Conservation (phyloP, 2,329 filamentous ascomycete genomes). For the Coniochaeta hoffmannii region DNA sequence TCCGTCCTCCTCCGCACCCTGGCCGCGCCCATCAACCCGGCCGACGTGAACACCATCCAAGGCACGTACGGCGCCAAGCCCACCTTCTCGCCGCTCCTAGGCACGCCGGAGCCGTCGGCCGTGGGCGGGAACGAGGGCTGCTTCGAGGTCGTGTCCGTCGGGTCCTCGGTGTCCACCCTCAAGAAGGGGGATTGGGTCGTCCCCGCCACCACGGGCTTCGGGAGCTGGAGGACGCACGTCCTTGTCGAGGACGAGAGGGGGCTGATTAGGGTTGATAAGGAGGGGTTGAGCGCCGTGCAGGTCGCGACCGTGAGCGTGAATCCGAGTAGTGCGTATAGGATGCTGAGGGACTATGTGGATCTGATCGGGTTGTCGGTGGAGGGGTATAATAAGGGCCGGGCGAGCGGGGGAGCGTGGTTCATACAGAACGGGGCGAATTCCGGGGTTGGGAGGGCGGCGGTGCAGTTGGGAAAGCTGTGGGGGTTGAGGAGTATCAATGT, state of each 20-base stretch:
- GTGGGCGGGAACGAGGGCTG: constrained; percentile 88
- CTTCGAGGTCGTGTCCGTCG: constrained; percentile 74
- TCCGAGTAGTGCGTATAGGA: constrained; percentile 88
- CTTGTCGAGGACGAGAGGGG: constrained; percentile 49
- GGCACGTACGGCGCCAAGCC: constrained; percentile 89
- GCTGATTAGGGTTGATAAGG: constrained; percentile 52
- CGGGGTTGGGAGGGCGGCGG: constrained; percentile 83
- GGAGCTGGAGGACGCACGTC: constrained; percentile 92
- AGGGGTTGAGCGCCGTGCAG: constrained; percentile 59
- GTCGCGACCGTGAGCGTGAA: constrained; percentile 88
- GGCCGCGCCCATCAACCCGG: constrained; percentile 88
- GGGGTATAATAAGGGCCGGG: constrained; percentile 36
- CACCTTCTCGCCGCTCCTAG: constrained; percentile 60
- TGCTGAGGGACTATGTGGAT: constrained; percentile 72
- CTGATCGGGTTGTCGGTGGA: constrained; percentile 37
- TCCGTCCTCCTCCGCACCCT: constrained; percentile 77
- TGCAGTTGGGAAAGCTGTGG: constrained; percentile 82
- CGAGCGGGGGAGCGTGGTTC: constrained; percentile 88
- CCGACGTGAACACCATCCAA: constrained; percentile 97
- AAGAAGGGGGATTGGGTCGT: constrained; percentile 88
- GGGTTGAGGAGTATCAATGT: constrained; percentile 88
- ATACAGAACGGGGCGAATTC: constrained; percentile 96
- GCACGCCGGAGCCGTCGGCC: constrained; percentile 68
- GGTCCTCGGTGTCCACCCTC: constrained; percentile 46
- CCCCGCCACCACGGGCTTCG: constrained; percentile 73